Percentiles rank a stretch among this genome's conserved stretches.
Evolutionary conservation across 75 land plant genomes (phyloP).

Genomic region (Azolla pinnata): DNA sequence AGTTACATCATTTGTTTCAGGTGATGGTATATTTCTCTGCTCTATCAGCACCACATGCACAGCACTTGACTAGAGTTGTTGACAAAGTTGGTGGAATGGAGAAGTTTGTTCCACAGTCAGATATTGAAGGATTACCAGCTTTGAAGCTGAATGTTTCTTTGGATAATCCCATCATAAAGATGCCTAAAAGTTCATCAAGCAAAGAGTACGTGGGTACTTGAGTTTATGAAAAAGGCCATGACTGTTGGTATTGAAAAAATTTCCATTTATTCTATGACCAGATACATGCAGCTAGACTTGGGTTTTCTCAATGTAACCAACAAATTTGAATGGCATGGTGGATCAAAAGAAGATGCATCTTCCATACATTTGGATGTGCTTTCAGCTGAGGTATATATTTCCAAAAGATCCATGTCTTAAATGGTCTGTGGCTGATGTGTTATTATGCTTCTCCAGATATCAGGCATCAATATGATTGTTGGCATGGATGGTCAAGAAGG

Average conservation of each 20-base stretch:
- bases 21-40: conserved; percentile 73
- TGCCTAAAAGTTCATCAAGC: conserved; percentile 73
- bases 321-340: conserved; percentile 80
- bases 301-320: conserved; percentile 62
- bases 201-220: conserved; percentile 91
- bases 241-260: too few relatives aligned
- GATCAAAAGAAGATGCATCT: conserved; percentile 52
- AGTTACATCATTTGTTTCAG: conserved; percentile 36
- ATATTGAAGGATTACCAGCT: conserved; percentile 77
- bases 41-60: conserved; percentile 82
- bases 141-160: conserved; percentile 71
- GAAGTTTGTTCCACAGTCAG: conserved; percentile 81
- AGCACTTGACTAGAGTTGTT: conserved; percentile 76
- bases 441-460: conserved; percentile 36
- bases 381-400: conserved; percentile 69
- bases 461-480: conserved; percentile 86
- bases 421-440: not conserved
- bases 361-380: conserved; percentile 91
- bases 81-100: conserved; percentile 90
- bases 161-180: conserved; percentile 80
- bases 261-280: too few relatives aligned
- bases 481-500: conserved; percentile 66
- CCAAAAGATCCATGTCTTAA: not conserved
- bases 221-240: too few relatives aligned
- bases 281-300: conserved; percentile 94